These are phyloP conservation scores for Lanmaoa rubissima DNA, from an alignment of 768 basidiomycete species.

Conservation along the genomic window DNA sequence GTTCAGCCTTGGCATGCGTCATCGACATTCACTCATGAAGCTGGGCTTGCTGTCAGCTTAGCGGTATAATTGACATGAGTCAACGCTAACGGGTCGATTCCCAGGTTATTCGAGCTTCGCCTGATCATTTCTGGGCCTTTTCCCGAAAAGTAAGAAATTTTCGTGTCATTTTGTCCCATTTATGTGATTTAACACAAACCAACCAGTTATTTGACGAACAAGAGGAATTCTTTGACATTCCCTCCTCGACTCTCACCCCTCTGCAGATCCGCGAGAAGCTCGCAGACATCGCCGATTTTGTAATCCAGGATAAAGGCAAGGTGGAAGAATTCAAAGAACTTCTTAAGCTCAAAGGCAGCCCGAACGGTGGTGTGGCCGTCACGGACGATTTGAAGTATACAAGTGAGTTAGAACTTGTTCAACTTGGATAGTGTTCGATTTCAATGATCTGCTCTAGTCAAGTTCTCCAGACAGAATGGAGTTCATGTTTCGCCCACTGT, in stretches of 20 bases:
- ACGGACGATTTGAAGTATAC: conserved; percentile 88
- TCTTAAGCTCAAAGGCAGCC: conserved; percentile 55
- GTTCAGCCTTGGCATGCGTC: conserved; percentile 79
- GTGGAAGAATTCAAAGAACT: conserved; percentile 58
- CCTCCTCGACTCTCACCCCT: conserved; percentile 62
- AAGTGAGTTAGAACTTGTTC: conserved; percentile 45
- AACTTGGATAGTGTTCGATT: background rate
- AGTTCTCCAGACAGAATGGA: conserved; percentile 86
- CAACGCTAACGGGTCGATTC: background rate
- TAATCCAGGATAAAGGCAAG: conserved; percentile 47
- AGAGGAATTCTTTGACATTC: conserved; percentile 77
- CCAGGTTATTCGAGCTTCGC: conserved; percentile 69
- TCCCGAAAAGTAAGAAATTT: conserved; percentile 51
- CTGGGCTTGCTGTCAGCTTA: conserved; percentile 66
- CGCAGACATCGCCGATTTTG: conserved; percentile 51
- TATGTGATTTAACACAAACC: background rate
- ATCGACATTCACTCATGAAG: conserved; percentile 80
- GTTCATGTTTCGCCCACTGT: conserved; percentile 89
- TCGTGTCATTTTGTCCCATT: background rate
- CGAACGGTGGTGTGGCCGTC: conserved; percentile 80
- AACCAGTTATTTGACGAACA: conserved; percentile 75
- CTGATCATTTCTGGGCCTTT: conserved; percentile 80
- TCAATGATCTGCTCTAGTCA: conserved; percentile 52
- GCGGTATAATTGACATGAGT: background rate
- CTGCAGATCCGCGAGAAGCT: conserved; percentile 75